Percentiles rank a stretch among this genome's conserved stretches.
Conservation (phyloP, 2,329 filamentous ascomycete species). For the Neospermospora avenae region DNA sequence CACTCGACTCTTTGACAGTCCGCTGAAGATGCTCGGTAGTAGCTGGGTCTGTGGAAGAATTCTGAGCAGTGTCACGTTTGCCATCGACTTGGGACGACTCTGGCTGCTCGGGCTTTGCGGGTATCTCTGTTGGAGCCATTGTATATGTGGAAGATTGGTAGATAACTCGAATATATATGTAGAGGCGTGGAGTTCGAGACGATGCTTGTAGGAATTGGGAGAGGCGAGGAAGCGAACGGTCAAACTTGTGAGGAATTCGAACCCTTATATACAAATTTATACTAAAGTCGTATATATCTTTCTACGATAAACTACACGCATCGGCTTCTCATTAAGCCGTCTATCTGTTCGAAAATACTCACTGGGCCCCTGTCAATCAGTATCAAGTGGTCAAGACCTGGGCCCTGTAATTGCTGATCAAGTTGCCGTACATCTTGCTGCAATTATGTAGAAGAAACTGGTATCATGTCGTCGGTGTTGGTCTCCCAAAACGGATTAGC, state of each 20-base stretch:
- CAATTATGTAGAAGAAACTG: neutral
- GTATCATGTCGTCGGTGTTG: neutral
- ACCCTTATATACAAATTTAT: constrained; percentile 5
- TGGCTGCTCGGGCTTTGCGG: constrained; percentile 1
- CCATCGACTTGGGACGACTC: neutral
- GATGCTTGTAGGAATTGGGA: constrained; percentile 2
- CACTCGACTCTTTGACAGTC: too few species aligned
- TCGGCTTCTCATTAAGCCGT: constrained; percentile 1
- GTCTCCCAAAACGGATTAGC: constrained; percentile 4
- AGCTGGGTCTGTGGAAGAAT: neutral
- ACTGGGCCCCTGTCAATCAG: neutral
- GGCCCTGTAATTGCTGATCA: neutral
- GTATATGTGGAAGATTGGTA: neutral
- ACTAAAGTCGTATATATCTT: neutral
- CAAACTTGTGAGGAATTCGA: neutral
- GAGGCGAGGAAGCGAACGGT: neutral
- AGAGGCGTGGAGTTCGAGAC: neutral
- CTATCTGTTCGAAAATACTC: neutral
- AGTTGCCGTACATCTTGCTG: constrained; percentile 3
- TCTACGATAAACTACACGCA: neutral
- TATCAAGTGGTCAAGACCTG: neutral
- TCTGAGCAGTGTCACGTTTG: neutral
- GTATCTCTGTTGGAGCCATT: neutral
- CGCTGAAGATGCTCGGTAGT: constrained; percentile 10
- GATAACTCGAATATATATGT: constrained; percentile 2